A percentile compares a stretch with the other conserved stretches of the same genome.
phyloP scores from a whole-genome alignment of 768 basidiomycete species.

The Mycena pura region DNA sequence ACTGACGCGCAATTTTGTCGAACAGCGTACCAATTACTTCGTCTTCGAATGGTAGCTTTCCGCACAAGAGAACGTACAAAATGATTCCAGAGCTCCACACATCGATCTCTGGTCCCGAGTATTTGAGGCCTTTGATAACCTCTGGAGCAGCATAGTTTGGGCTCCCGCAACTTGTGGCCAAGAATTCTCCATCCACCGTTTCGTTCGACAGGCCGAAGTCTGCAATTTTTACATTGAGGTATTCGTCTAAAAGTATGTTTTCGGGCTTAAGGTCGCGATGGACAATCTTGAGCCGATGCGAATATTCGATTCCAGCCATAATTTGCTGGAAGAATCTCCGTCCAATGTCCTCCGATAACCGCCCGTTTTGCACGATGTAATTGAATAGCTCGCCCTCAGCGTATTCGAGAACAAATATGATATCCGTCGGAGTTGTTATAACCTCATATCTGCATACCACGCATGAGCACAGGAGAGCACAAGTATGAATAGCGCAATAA shows the following conservation, averaged over 20 bases:
- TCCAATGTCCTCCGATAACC: conserved; percentile 87
- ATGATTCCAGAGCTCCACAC: conserved; percentile 99
- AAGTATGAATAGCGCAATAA: conserved; percentile 34
- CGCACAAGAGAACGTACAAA: conserved; percentile 96
- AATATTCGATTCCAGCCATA: conserved; percentile 96
- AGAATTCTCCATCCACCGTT: conserved; percentile 95
- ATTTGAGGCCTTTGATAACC: conserved; percentile 93
- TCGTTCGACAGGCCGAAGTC: conserved; percentile 98
- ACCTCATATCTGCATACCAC: conserved; percentile 69
- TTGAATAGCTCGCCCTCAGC: conserved; percentile 98
- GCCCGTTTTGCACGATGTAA: conserved; percentile 93
- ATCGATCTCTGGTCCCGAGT: conserved; percentile 98
- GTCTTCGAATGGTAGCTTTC: conserved; percentile 95
- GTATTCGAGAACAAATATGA: conserved; percentile 98
- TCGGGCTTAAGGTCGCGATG: conserved; percentile 99
- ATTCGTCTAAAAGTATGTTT: conserved; percentile 87
- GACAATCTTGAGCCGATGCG: conserved; percentile 95
- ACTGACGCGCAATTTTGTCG: conserved; percentile 89
- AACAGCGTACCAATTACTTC: conserved; percentile 93
- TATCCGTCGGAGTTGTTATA: conserved; percentile 93
- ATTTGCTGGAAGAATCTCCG: conserved; percentile 98
- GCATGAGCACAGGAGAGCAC: conserved; percentile 21
- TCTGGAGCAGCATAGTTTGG: conserved; percentile 99
- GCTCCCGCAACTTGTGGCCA: conserved; percentile 97
- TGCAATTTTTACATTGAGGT: conserved; percentile 95